Evolutionary conservation across 192 early-diverging fungal species (phyloP).

Genomic region (Backusella tuberculispora): DNA sequence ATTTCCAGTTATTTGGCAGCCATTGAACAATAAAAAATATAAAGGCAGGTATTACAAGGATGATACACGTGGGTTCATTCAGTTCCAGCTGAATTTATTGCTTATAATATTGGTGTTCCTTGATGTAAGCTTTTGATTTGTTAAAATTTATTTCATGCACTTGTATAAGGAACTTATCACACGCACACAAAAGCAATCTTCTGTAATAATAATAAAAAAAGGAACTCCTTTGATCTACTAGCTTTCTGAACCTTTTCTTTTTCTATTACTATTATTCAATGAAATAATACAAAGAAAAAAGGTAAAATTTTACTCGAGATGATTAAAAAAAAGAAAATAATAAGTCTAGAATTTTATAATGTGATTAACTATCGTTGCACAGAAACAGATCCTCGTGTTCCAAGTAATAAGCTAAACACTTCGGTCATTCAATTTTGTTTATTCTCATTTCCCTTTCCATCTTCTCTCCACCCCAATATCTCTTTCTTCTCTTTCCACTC

Average conservation of each 20-base stretch:
- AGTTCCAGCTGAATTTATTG: not conserved
- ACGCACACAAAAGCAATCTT: not conserved
- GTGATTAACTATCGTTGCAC: constrained; percentile 1
- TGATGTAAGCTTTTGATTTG: not conserved
- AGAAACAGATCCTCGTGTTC: constrained; percentile 7
- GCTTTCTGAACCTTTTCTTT: no score
- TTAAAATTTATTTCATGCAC: not conserved
- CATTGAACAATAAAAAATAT: no score
- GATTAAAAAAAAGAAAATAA: not conserved
- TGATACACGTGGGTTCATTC: constrained; percentile 2
- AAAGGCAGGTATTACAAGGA: not conserved
- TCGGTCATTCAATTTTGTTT: constrained; percentile 4
- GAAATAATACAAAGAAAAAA: no score
- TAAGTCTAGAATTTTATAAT: not conserved
- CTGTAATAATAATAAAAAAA: not conserved
- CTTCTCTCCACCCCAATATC: not conserved
- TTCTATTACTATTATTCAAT: no score
- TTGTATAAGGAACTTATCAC: not conserved
- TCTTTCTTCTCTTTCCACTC: not conserved
- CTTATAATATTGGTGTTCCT: not conserved
- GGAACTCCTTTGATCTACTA: no score
- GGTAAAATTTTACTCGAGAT: no score
- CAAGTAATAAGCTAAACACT: not conserved
- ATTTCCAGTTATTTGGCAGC: no score
- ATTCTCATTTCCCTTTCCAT: not conserved